Evolutionary conservation across 331 rosid species (phyloP).

Genomic region (Malus hybrid): DNA sequence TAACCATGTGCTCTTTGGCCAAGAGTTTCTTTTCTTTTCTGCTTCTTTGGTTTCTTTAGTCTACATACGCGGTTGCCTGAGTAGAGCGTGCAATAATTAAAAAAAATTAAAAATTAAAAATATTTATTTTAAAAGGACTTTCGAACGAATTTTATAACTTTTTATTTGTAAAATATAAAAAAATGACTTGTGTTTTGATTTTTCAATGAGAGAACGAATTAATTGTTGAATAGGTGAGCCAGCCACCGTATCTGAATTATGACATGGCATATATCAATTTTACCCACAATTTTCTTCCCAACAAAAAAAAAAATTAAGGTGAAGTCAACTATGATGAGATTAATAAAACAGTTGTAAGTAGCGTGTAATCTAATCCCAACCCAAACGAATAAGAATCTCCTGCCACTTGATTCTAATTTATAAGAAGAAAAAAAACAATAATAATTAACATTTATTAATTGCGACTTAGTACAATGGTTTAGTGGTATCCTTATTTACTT

Average conservation of each 20-base stretch:
- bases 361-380: neutral
- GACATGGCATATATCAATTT: neutral
- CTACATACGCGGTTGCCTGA: neutral
- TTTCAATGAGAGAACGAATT: neutral
- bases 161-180: no score
- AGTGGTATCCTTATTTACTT: no score
- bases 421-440: neutral
- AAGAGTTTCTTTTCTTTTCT: neutral
- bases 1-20: neutral
- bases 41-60: neutral
- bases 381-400: neutral
- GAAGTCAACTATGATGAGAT: neutral
- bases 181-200: neutral
- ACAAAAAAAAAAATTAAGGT: neutral
- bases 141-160: no score
- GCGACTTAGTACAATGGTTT: no score
- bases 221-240: neutral
- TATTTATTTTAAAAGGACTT: no score
- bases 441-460: no score
- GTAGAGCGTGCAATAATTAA: no score
- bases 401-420: neutral
- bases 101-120: no score
- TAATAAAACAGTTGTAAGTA: neutral
- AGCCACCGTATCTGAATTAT: neutral
- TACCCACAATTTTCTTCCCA: neutral